These are phyloP conservation scores for Lathyrus oleraceus DNA, from an alignment of 306 rosid species.

Conservation along the genomic window DNA sequence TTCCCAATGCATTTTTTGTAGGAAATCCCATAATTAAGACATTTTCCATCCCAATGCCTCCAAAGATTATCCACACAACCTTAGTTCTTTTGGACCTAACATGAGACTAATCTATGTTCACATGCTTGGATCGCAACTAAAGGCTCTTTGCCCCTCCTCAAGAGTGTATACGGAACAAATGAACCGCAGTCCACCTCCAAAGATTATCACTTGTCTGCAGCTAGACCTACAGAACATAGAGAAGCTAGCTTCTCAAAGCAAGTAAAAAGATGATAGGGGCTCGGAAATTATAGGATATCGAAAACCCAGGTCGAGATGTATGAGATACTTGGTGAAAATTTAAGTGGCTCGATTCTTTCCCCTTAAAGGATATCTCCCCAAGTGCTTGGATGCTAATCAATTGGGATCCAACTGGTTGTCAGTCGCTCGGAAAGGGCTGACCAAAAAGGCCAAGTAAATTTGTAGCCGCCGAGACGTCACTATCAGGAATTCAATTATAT, in stretches of 20 bases:
- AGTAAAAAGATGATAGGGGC: neutral
- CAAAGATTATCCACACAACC: neutral
- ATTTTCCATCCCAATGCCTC: neutral
- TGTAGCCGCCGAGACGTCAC: neutral
- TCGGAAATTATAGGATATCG: neutral
- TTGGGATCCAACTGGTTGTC: neutral
- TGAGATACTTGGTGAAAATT: neutral
- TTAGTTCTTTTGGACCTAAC: neutral
- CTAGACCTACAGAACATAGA: slow-evolving; percentile 17
- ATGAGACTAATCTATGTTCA: neutral
- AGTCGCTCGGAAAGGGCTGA: neutral
- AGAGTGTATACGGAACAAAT: neutral
- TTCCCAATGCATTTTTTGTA: neutral
- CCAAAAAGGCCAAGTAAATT: neutral
- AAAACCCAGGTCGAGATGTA: neutral
- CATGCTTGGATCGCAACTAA: neutral
- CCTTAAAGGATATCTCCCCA: neutral
- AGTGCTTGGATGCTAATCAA: neutral
- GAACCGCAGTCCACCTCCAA: neutral
- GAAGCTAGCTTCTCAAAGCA: slow-evolving; percentile 25
- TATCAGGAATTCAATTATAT: neutral
- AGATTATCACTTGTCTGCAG: neutral
- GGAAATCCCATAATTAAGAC: neutral
- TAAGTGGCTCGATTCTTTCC: neutral
- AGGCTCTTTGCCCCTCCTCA: neutral